Evolutionary conservation across 2,329 filamentous ascomycete genomes (phyloP).

Genomic region (Paecilomyces niveus): DNA sequence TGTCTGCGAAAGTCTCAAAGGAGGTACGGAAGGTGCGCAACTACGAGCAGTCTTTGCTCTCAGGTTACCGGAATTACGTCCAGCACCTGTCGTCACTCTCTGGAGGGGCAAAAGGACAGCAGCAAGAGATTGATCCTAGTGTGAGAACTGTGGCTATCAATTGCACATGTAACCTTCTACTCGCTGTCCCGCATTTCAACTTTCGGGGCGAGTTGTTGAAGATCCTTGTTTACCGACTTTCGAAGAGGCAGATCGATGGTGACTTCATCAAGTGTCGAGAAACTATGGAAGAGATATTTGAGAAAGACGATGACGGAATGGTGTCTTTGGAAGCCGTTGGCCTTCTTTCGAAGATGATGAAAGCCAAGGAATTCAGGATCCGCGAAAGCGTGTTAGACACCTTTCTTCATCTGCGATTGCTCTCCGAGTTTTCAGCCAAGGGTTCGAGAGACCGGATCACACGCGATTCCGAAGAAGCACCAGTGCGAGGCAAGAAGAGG

Average conservation of each 20-base stretch:
- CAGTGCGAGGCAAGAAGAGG: conserved; percentile 53
- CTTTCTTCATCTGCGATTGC: conserved; percentile 79
- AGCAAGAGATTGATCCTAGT: conserved; percentile 25
- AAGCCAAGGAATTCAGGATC: conserved; percentile 70
- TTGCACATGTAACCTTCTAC: conserved; percentile 75
- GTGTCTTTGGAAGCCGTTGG: conserved; percentile 80
- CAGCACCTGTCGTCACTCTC: conserved; percentile 64
- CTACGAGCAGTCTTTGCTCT: conserved; percentile 82
- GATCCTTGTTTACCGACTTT: conserved; percentile 79
- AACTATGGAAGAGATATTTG: conserved; percentile 74
- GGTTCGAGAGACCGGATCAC: conserved; percentile 74
- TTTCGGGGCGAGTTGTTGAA: conserved; percentile 82
- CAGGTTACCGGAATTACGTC: conserved; percentile 78
- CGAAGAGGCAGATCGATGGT: conserved; percentile 60
- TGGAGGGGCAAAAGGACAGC: conserved; percentile 44
- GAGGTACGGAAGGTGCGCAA: conserved; percentile 75
- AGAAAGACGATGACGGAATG: conserved; percentile 81
- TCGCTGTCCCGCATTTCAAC: conserved; percentile 91
- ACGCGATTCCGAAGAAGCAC: conserved; percentile 42
- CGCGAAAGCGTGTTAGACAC: conserved; percentile 83
- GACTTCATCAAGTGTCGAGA: conserved; percentile 72
- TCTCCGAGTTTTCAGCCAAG: conserved; percentile 81
- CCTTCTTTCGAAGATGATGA: conserved; percentile 91
- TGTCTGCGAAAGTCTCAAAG: conserved; percentile 77
- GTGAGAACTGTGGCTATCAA: conserved; percentile 71